Evolutionary conservation across 495 filamentous ascomycete genomes (phyloP), one percentile per base, ranked within the genome.

Genomic region (Trichoderma gamsii): DNA sequence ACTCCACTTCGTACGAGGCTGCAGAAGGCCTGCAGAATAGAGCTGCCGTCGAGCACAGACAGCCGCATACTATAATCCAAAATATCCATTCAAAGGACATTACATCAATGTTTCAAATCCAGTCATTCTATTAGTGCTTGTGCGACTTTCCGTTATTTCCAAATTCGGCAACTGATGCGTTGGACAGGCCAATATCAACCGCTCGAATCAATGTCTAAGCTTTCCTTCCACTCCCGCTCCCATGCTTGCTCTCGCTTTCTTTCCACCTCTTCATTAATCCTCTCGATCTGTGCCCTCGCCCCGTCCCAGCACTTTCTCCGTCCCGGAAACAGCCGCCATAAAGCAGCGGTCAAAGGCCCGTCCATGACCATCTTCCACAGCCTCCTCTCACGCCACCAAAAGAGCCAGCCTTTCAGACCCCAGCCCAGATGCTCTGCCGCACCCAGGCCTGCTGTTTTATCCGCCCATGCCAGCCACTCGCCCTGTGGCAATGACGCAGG

Each of bases 371-470:
- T n/a, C 61, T 52, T 49, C 51, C 67, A 74, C 38, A 75, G 63
- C 69, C 70, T 68, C 52, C 67, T 70, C 46, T 76, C 76, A 44
- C 64, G 67, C 72, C 71, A 76, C 73, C 72, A 75, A 16, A 76
- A 69, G 23, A 67, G 38, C 70, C 73, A 74, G 7, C 71, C 71
- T 41, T 59, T 38, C 27, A 41, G 38, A 16, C 71, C 61, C 70
- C 73, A 74, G 18, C 72, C 71, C 32, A 73, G 56, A 41, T 73
- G 67, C 52, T 75, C 73, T 46, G 70, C 72, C 3, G 72, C 35
- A 9, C 72, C 72, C 13, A 73, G 76, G 3, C 72, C 73, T 35
- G 76, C 71, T 25, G 64, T 32, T 18, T 23, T 35, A 23, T 66
- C 64, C 35, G 63, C 63, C 63, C 63, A 65, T 16, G 29, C 11